phyloP scores from a whole-genome alignment of 2,329 filamentous ascomycete species.

The Aspergillus sp. region DNA sequence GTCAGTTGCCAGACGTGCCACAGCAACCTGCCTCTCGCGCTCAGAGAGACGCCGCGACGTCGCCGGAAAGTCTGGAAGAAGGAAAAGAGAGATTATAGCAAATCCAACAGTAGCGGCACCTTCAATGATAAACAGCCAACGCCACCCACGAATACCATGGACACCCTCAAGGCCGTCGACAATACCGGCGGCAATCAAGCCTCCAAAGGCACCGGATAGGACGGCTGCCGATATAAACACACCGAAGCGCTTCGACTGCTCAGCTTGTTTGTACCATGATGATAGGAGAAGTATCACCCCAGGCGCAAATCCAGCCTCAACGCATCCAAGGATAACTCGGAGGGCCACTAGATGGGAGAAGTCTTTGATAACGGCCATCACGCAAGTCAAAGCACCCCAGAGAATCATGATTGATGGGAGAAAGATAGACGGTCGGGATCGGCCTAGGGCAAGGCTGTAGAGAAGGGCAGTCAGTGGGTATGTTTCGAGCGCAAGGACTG shows the following conservation, averaged over 20 bases:
- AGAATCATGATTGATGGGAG: conserved; percentile 53
- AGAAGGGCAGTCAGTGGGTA: neutral
- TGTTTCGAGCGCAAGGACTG: too few relatives aligned
- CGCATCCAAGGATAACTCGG: conserved; percentile 13
- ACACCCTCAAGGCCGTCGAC: conserved; percentile 47
- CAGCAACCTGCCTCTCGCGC: neutral
- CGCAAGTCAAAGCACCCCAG: conserved; percentile 53
- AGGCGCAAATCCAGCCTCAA: conserved; percentile 27
- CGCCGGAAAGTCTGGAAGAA: conserved; percentile 1
- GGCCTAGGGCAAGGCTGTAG: conserved; percentile 46
- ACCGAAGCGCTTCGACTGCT: conserved; percentile 57
- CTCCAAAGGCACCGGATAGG: conserved; percentile 55
- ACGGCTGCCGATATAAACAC: conserved; percentile 61
- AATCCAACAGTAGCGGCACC: conserved; percentile 1
- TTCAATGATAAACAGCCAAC: conserved; percentile 54
- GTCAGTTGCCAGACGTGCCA: neutral
- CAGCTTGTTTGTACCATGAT: conserved; percentile 60
- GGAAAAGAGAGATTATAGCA: neutral
- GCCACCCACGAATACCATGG: conserved; percentile 50
- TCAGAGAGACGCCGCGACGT: neutral
- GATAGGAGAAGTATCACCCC: conserved; percentile 45
- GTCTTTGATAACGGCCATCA: conserved; percentile 51
- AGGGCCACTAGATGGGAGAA: conserved; percentile 53
- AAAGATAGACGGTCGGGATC: conserved; percentile 52
- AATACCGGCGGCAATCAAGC: conserved; percentile 51